These are phyloP conservation scores for Litsea cubeba DNA, from an alignment of 164 flowering plant species.

Conservation along the genomic window DNA sequence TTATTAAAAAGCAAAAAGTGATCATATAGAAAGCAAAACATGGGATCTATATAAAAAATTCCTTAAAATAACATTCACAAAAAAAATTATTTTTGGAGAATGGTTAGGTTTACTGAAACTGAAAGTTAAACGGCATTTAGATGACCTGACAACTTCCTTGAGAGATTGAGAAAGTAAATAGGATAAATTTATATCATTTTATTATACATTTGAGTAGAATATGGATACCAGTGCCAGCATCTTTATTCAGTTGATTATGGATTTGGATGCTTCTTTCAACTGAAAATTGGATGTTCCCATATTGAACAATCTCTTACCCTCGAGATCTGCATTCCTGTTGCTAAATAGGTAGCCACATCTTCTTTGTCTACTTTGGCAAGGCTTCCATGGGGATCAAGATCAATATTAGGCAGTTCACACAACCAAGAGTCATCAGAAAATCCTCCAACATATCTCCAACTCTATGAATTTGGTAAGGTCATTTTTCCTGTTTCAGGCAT, in stretches of 20 bases:
- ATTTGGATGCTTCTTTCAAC: neutral
- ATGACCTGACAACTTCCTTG: too few relatives aligned
- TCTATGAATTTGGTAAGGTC: conserved; percentile 65
- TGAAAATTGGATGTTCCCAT: neutral
- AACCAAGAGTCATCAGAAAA: conserved; percentile 19
- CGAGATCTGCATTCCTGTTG: neutral
- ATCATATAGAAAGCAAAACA: too few relatives aligned
- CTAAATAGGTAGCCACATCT: conserved; percentile 51
- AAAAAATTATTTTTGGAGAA: too few relatives aligned
- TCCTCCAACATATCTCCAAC: conserved; percentile 42
- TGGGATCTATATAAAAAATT: too few relatives aligned
- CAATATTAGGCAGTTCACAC: conserved; percentile 19
- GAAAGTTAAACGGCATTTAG: too few relatives aligned
- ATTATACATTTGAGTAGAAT: neutral
- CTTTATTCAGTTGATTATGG: neutral
- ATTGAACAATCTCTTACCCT: too few relatives aligned
- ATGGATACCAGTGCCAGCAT: neutral
- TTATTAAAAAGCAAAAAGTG: too few relatives aligned
- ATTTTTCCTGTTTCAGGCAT: neutral
- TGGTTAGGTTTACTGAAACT: too few relatives aligned
- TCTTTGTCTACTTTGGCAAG: conserved; percentile 58
- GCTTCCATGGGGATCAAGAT: conserved; percentile 69
- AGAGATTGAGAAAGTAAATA: neutral
- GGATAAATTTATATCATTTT: neutral
- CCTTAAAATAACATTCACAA: too few relatives aligned